Evolutionary conservation across 2,329 filamentous ascomycete species (phyloP).

Genomic region (Pseudopyrenochaeta lycopersici): DNA sequence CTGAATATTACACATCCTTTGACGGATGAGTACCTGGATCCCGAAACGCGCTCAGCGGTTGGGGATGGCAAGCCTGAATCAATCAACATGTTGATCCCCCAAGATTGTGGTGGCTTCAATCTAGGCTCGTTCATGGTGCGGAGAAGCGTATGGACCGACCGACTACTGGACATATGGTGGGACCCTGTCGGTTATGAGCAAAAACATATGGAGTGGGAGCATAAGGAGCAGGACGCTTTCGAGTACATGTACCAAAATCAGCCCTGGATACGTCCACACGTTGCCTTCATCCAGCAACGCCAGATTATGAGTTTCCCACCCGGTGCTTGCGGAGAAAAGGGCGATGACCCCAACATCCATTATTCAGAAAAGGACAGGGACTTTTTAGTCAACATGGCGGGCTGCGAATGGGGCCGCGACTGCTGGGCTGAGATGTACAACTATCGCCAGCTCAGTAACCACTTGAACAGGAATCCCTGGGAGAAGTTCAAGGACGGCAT

Average conservation of each 20-base stretch:
- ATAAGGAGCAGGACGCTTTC: constrained; percentile 96
- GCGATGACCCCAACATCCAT: constrained; percentile 79
- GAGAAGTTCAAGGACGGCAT: constrained; percentile 67
- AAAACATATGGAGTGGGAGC: constrained; percentile 98
- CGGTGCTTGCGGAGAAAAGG: constrained; percentile 84
- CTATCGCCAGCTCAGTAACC: constrained; percentile 90
- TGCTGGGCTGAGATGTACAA: constrained; percentile 99
- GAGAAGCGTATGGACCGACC: constrained; percentile 87
- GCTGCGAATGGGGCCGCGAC: constrained; percentile 95
- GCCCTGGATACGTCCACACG: constrained; percentile 89
- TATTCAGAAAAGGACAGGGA: constrained; percentile 87
- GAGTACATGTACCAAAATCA: constrained; percentile 92
- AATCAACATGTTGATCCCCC: constrained; percentile 86
- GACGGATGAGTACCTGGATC: constrained; percentile 77
- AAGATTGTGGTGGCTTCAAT: constrained; percentile 97
- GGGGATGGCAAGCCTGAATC: constrained; percentile 82
- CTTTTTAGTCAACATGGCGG: constrained; percentile 98
- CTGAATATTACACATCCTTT: constrained; percentile 91
- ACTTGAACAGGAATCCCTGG: constrained; percentile 84
- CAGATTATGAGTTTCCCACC: constrained; percentile 94
- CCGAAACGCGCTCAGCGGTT: constrained; percentile 72
- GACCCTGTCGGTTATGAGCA: constrained; percentile 97
- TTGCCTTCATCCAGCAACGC: constrained; percentile 89
- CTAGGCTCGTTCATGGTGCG: constrained; percentile 93
- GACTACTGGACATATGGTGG: constrained; percentile 96